Base-by-base conservation (phyloP, 257 asterid genomes). In the Eucommia ulmoides region DNA sequence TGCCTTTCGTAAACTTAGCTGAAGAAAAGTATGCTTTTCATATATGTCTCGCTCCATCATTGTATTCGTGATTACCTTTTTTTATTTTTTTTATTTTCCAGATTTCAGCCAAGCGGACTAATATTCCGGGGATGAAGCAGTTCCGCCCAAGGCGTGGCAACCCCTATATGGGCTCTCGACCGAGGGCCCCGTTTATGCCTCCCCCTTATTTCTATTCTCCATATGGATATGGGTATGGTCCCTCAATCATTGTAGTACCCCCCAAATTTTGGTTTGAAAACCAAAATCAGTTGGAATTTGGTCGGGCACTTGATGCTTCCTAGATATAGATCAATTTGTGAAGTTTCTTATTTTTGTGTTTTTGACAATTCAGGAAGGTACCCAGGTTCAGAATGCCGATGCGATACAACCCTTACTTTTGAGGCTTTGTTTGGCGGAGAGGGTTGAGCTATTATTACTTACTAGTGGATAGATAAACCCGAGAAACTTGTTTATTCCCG, bases 91-190 rank as follows among this genome's bases (percentile, higher is more conserved):
- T 47, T 53, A 25, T 64, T 53, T 21, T 23, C 17, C 70, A 80
- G 89, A 82, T 80, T 19, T 65, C 75, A 23, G 78, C 72, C 38
- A 76, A 76, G 65, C 67, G 81, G 53, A 79, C 88, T 20, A 79
- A 79, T 55, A 42, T 79, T 56, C 88, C 83, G 24, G 83, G 88
- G 38, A 54, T 75, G 83, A 79, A 52, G 60, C 88, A 64, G 49
- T 58, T 45, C 23, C 69, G 81, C 14, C 75, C 74, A 48, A 73
- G 88, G 66, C 73, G 74, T 9, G 56, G 67, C 21, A 64, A 61
- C 41, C 75, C 75, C 3, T 66, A 74, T 55, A 45, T 51, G 42
- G 81, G 78, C 48, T 57, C 46, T 33, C 64, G 64, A 42, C 33
- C 68, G 2, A 55, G 75, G 47, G 63, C 71, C 61, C 64, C 70